Percentiles rank a stretch among this genome's conserved stretches.
These are phyloP conservation scores for Coriolopsis trogii DNA, from an alignment of 1,284 basidiomycete genomes.

Conservation along the genomic window DNA sequence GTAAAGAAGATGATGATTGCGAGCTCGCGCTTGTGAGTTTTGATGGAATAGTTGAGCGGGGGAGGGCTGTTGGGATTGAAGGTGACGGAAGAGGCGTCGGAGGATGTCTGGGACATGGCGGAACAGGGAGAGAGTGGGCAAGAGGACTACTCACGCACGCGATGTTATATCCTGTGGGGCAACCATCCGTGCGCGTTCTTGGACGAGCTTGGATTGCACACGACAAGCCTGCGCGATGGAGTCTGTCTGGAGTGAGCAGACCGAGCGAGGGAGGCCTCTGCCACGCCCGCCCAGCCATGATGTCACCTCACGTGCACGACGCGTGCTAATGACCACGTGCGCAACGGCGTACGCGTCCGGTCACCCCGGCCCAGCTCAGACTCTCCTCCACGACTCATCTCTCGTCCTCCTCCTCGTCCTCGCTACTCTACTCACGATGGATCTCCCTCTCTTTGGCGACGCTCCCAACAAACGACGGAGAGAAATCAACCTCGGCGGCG, in stretches of 20 bases:
- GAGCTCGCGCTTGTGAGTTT: slow-evolving; percentile 25
- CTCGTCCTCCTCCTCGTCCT: not conserved
- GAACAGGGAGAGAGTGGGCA: not conserved
- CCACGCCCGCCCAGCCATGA: not conserved
- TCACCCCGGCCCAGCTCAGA: not conserved
- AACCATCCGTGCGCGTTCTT: not conserved
- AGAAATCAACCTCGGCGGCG: slow-evolving; percentile 79
- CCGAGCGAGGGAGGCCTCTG: not conserved
- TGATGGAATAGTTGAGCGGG: slow-evolving; percentile 34
- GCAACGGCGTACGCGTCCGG: slow-evolving; percentile 10
- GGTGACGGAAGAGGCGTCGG: slow-evolving; percentile 10
- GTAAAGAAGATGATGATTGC: slow-evolving; percentile 32
- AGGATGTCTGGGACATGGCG: slow-evolving; percentile 13
- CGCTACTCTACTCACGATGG: slow-evolving; percentile 3
- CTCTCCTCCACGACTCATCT: not conserved
- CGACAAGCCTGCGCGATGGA: not conserved
- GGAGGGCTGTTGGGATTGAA: slow-evolving; percentile 26
- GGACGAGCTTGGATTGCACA: not conserved
- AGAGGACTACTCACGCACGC: not conserved
- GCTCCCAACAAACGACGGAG: slow-evolving; percentile 48
- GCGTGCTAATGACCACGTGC: slow-evolving; percentile 1
- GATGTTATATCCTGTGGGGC: not conserved
- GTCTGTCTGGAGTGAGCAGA: no score
- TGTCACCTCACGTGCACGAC: slow-evolving; percentile 11
- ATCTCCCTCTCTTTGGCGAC: slow-evolving; percentile 46